Evolutionary conservation across 805 yeast genomes (phyloP).

Genomic region (Kodamaea hsintzibuensis): DNA sequence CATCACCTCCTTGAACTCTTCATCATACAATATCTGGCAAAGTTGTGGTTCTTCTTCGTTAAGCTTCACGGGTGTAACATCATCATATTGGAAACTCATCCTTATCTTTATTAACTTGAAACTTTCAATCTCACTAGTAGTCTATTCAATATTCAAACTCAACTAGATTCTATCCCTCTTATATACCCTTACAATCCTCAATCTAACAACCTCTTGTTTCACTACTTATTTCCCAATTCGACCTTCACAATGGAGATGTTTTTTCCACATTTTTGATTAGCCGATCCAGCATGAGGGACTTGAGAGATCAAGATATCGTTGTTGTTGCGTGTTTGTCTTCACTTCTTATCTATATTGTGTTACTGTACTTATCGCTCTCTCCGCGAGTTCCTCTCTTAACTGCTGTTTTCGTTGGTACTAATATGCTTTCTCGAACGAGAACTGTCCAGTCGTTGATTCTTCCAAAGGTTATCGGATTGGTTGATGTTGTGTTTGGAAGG

Average conservation of each 20-base stretch:
- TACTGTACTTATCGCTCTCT: slow-evolving; percentile 18
- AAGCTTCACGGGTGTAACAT: slow-evolving; percentile 44
- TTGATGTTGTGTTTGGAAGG: not conserved
- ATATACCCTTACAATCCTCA: not conserved
- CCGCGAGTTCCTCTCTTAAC: slow-evolving; percentile 30
- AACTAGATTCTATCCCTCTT: not conserved
- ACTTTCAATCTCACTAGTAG: not conserved
- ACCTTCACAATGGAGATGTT: slow-evolving; percentile 7
- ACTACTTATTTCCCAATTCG: slow-evolving; percentile 1
- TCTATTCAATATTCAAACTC: not conserved
- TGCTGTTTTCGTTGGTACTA: slow-evolving; percentile 31
- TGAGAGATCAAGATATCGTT: slow-evolving; percentile 17
- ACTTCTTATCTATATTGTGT: slow-evolving; percentile 20
- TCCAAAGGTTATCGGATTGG: not conserved
- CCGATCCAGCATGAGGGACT: not conserved
- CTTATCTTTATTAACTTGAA: not conserved
- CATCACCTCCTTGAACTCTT: slow-evolving; percentile 64
- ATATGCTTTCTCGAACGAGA: slow-evolving; percentile 33
- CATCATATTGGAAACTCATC: slow-evolving; percentile 33
- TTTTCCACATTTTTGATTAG: slow-evolving; percentile 3
- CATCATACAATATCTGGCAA: slow-evolving; percentile 69
- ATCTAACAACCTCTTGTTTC: not conserved
- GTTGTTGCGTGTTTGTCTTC: slow-evolving; percentile 17
- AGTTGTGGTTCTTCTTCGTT: slow-evolving; percentile 47
- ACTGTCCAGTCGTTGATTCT: slow-evolving; percentile 18